Base-by-base conservation (phyloP, 2,329 filamentous ascomycete genomes). In the Allantophomopsis lycopodina region DNA sequence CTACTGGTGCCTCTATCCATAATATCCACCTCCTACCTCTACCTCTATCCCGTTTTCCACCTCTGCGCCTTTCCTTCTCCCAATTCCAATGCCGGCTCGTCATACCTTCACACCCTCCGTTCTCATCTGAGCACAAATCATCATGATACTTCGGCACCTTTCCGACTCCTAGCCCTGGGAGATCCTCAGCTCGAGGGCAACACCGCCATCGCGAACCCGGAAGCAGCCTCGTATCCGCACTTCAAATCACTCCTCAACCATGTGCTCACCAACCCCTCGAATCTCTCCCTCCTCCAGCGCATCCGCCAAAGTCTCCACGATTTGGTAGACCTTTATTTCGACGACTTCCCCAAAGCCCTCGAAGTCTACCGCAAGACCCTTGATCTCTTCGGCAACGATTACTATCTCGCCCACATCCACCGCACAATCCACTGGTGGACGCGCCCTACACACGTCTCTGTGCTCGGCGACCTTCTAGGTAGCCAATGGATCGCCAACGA, bases 111-210 rank as follows among this genome's bases (percentile, higher is more conserved):
- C 41, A 42, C 52, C 45, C 46, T 18, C 47, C 48, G 36, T 7
- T 41, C 48, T 50, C 50, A 43, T 35, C 52, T 46, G 40, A 47
- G 56, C 23, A 39, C 37, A 17, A 46, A 47, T 42, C 46, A 36
- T 31, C 44, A 30, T 36, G 16, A 16, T 3, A 41, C 49, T 53
- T 34, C 53, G 44, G 84, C 86, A 3, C 85, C 87, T 0, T 94
- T 96, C 54, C 75, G 89, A 42, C 74, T 96, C 3, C 78, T 96
- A 12, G 78, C 87, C 1, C 73, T 96, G 16, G 89, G 83, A 44
- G 89, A 96, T 58, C 89, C 89, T 5, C 89, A 96, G 58, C 73
- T 96, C 40, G 89, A 96, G 62, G 89, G 89, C 50, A 85, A 94
- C 55, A 86, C 82, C 2, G 87, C 84, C 6, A 79, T 95, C 18